A percentile compares a stretch with the other conserved stretches of the same genome.
Evolutionary conservation across 1,284 basidiomycete genomes (phyloP).

Genomic region (Malassezia globosa): DNA sequence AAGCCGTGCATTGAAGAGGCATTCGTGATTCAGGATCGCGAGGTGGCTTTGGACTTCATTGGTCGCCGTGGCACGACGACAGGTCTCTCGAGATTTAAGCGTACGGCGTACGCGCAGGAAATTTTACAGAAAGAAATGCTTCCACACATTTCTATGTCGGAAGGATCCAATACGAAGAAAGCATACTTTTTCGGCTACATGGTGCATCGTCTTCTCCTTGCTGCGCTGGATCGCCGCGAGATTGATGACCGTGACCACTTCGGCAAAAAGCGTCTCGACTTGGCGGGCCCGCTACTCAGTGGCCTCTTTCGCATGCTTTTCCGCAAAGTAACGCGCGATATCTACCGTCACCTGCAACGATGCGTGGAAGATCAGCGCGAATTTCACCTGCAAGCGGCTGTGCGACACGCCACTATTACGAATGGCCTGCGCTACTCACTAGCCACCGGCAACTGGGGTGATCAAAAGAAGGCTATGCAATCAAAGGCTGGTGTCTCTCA

Average conservation of each 20-base stretch:
- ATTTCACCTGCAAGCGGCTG: constrained; percentile 80
- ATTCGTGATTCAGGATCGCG: constrained; percentile 93
- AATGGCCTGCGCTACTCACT: constrained; percentile 97
- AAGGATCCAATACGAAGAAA: constrained; percentile 94
- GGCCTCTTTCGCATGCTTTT: constrained; percentile 96
- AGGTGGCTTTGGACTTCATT: constrained; percentile 83
- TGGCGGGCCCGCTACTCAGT: constrained; percentile 87
- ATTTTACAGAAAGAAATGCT: constrained; percentile 98
- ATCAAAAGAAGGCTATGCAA: constrained; percentile 91
- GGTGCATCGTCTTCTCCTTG: constrained; percentile 87
- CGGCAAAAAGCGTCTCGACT: constrained; percentile 91
- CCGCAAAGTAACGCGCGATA: constrained; percentile 88
- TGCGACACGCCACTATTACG: constrained; percentile 87
- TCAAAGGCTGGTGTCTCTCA: constrained; percentile 95
- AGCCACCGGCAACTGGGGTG: constrained; percentile 98
- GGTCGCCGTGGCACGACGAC: constrained; percentile 94
- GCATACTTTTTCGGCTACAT: constrained; percentile 99
- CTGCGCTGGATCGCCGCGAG: constrained; percentile 85
- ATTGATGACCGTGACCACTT: constrained; percentile 99
- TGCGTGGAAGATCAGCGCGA: constrained; percentile 94
- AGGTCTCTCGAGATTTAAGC: constrained; percentile 77
- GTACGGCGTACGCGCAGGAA: constrained; percentile 91
- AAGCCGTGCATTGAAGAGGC: constrained; percentile 98
- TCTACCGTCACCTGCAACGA: constrained; percentile 86
- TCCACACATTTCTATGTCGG: constrained; percentile 89